Evolutionary conservation across 192 early-diverging fungal genomes (phyloP).

Genomic region (Coemansia sp.): DNA sequence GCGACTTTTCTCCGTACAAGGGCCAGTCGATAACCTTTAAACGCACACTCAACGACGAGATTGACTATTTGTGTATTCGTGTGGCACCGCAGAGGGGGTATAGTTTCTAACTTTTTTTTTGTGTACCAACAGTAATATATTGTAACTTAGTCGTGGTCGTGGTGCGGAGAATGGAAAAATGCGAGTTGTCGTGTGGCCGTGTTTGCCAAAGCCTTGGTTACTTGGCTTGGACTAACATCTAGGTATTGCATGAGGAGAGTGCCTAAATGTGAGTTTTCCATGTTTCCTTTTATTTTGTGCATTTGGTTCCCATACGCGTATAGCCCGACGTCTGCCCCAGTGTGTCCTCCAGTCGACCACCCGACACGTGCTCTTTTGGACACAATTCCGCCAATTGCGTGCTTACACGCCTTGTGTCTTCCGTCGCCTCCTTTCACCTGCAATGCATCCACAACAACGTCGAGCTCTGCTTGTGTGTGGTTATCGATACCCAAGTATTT

Average conservation of each 20-base stretch:
- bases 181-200: background rate
- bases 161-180: background rate
- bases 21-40: background rate
- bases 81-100: too few relatives aligned
- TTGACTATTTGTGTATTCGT: background rate
- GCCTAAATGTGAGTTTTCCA: conserved; percentile 72
- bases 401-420: conserved; percentile 20
- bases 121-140: background rate
- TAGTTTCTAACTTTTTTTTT: too few relatives aligned
- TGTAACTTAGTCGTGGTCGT: conserved; percentile 10
- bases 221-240: conserved; percentile 49
- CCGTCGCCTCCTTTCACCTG: background rate
- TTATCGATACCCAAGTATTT: conserved; percentile 39
- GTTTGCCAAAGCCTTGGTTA: conserved; percentile 48
- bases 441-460: background rate
- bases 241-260: conserved; percentile 58
- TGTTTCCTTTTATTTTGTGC: conserved; percentile 55
- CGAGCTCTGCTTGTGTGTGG: conserved; percentile 25
- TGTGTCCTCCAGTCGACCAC: conserved; percentile 88
- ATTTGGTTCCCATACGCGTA: conserved; percentile 59
- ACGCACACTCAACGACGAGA: background rate
- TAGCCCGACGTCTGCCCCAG: conserved; percentile 87
- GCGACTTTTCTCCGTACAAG: background rate
- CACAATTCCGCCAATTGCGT: conserved; percentile 23
- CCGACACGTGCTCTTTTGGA: conserved; percentile 40